phyloP scores from a whole-genome alignment of 208 protist genomes.

The Crithidia acanthocephali region DNA sequence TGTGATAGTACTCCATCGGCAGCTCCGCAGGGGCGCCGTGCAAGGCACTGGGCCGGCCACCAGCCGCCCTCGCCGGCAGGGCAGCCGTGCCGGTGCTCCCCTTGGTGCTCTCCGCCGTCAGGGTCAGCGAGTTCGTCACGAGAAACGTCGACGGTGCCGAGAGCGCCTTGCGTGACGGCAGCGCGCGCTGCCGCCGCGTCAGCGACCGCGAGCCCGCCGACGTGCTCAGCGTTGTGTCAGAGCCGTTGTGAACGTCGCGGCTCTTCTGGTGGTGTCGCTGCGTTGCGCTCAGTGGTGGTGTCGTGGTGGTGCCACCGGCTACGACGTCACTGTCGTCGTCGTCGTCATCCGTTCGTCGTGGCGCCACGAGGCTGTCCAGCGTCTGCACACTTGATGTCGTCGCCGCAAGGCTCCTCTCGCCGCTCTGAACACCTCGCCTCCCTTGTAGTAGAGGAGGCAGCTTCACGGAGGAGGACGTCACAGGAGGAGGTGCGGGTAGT shows the following conservation, averaged over 20 bases:
- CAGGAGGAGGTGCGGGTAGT: neutral
- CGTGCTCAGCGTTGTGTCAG: neutral
- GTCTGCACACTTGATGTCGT: neutral
- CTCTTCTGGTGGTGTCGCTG: neutral
- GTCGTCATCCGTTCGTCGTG: neutral
- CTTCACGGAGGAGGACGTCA: no score
- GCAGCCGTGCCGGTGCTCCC: neutral
- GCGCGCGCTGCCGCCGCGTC: neutral
- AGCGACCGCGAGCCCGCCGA: neutral
- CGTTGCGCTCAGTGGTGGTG: neutral
- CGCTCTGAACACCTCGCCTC: neutral
- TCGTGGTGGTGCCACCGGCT: constrained; percentile 1
- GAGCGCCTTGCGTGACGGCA: neutral
- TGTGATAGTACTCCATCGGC: constrained; percentile 33
- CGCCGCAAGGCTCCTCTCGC: neutral
- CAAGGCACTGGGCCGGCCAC: neutral
- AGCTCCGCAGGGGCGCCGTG: constrained; percentile 8
- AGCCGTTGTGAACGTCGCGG: neutral
- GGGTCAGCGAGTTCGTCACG: constrained; percentile 13
- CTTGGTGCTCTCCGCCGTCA: neutral
- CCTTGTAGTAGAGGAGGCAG: neutral
- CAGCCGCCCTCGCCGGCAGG: constrained; percentile 4
- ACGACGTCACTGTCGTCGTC: neutral
- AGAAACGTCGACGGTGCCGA: constrained; percentile 11
- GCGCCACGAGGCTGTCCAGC: neutral